phyloP scores from a whole-genome alignment of 352 stramenopile genomes.

The Globisporangium nagaii region DNA sequence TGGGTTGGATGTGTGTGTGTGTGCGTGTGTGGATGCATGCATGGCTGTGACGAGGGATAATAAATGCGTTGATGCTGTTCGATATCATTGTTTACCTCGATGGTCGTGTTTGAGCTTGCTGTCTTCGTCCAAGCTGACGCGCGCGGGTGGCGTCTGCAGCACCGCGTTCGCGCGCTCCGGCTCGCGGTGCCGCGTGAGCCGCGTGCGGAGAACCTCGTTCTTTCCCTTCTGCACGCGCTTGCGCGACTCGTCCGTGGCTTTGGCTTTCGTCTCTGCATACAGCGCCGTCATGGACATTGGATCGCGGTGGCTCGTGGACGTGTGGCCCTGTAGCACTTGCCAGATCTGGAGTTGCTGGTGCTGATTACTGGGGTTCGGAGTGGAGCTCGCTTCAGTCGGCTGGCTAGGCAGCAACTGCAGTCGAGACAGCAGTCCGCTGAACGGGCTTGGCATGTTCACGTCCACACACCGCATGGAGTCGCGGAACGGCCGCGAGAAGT shows the following conservation, averaged over 20 bases:
- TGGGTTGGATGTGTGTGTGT: no score
- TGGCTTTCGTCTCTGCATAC: conserved; percentile 1
- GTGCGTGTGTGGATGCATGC: background rate
- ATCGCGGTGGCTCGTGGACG: conserved; percentile 12
- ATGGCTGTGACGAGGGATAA: background rate
- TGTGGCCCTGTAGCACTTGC: conserved; percentile 28
- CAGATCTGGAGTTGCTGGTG: conserved; percentile 19
- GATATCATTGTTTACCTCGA: background rate
- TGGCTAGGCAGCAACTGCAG: conserved; percentile 19
- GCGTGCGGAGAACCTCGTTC: conserved; percentile 30
- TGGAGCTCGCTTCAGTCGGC: background rate
- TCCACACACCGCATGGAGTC: conserved; percentile 48
- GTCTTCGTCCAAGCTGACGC: conserved; percentile 14
- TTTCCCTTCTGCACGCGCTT: conserved; percentile 22
- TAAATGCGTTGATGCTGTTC: background rate
- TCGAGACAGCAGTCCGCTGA: conserved; percentile 24
- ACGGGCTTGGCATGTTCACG: conserved; percentile 31
- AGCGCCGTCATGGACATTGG: conserved; percentile 14
- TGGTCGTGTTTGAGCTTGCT: conserved; percentile 22
- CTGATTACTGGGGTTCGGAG: background rate
- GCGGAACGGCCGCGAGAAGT: conserved; percentile 48
- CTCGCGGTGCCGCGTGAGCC: conserved; percentile 23
- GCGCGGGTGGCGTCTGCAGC: conserved; percentile 18
- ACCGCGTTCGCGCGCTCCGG: conserved; percentile 13
- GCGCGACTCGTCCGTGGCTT: conserved; percentile 11